These are phyloP conservation scores for Ogataea methanolica DNA, from an alignment of 805 yeast genomes.

Conservation along the genomic window DNA sequence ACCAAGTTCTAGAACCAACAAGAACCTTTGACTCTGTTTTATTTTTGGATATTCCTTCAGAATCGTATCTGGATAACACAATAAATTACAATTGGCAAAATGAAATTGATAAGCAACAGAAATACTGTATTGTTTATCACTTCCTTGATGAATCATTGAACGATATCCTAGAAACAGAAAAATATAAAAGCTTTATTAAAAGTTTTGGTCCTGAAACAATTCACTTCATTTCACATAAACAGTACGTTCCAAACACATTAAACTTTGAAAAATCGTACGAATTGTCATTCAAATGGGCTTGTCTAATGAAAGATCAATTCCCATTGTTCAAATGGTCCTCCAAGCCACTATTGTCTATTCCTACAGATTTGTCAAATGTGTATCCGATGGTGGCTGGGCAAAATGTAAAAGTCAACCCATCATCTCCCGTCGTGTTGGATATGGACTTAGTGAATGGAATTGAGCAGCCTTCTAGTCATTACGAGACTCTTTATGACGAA, in stretches of 20 bases:
- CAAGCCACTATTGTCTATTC: slow-evolving; percentile 24
- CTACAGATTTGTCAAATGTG: slow-evolving; percentile 18
- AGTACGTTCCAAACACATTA: slow-evolving; percentile 56
- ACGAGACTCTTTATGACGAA: slow-evolving; percentile 22
- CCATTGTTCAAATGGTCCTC: slow-evolving; percentile 36
- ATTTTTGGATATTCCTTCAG: slow-evolving; percentile 68
- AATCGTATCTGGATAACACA: slow-evolving; percentile 36
- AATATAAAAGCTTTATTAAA: slow-evolving; percentile 46
- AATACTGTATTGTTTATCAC: slow-evolving; percentile 59
- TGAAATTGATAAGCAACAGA: slow-evolving; percentile 6
- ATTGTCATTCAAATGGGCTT: slow-evolving; percentile 51
- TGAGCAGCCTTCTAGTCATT: slow-evolving; percentile 20
- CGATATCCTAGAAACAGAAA: slow-evolving; percentile 37
- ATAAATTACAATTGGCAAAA: slow-evolving; percentile 21
- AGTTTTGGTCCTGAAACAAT: slow-evolving; percentile 46
- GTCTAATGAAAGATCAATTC: slow-evolving; percentile 41
- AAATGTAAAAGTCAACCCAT: slow-evolving; percentile 17
- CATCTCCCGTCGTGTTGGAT: slow-evolving; percentile 3
- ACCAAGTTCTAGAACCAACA: slow-evolving; percentile 66
- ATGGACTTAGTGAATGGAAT: slow-evolving; percentile 3
- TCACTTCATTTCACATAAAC: slow-evolving; percentile 74
- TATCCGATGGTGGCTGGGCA: slow-evolving; percentile 28
- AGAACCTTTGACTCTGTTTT: slow-evolving; percentile 56
- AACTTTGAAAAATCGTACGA: slow-evolving; percentile 53
- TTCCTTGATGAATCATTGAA: slow-evolving; percentile 54